Conservation (phyloP, 108 stramenopile genomes). For the Nitzschia sp. region DNA sequence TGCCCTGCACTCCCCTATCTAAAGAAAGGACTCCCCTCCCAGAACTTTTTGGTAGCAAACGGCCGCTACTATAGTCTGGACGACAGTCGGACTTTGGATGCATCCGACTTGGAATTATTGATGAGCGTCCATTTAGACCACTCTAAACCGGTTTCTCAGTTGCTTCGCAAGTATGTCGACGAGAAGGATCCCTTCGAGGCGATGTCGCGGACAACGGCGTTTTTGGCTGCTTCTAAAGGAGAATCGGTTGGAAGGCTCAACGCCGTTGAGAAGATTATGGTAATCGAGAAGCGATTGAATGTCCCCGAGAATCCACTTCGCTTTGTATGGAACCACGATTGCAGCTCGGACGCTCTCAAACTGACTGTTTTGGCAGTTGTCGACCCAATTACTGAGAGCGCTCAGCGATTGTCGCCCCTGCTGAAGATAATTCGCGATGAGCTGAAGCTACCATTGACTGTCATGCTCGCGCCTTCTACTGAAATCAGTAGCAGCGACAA, state of each 20-base stretch:
- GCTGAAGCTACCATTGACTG: constrained; percentile 65
- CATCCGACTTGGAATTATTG: constrained; percentile 66
- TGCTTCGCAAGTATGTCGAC: constrained; percentile 42
- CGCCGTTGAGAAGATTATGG: background rate
- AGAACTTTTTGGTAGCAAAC: constrained; percentile 57
- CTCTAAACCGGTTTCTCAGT: constrained; percentile 45
- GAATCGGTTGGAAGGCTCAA: constrained; percentile 11
- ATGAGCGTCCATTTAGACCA: constrained; percentile 47
- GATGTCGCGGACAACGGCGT: constrained; percentile 35
- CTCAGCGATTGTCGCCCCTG: constrained; percentile 85
- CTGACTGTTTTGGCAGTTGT: constrained; percentile 72
- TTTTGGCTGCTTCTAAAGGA: constrained; percentile 21
- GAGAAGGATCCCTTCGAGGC: constrained; percentile 23
- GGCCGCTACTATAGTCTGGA: constrained; percentile 50
- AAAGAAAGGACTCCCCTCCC: constrained; percentile 22
- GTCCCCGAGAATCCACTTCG: constrained; percentile 54
- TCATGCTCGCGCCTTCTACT: constrained; percentile 66
- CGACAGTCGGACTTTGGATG: constrained; percentile 36
- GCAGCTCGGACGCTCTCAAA: constrained; percentile 5
- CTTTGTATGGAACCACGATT: constrained; percentile 60
- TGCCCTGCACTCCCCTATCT: constrained; percentile 20
- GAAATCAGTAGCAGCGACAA: constrained; percentile 63
- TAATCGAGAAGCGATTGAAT: constrained; percentile 20
- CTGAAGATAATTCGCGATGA: constrained; percentile 75
- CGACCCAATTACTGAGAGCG: constrained; percentile 88